Conservation (phyloP, 768 basidiomycete genomes). For the Clavulina sp. region DNA sequence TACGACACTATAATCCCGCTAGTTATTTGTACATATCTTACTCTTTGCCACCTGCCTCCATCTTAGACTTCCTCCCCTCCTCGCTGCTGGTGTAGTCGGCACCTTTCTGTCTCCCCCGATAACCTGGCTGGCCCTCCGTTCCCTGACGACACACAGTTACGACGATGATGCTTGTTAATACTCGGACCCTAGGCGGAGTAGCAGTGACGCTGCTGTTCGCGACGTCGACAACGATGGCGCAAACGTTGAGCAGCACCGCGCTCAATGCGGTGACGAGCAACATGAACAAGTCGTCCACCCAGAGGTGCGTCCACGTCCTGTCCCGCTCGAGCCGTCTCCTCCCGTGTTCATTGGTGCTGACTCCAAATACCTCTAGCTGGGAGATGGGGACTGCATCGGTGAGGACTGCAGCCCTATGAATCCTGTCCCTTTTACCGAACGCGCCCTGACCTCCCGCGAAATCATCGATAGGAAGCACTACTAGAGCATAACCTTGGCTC, state of each 20-base stretch:
- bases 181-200: background rate
- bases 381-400: constrained; percentile 13
- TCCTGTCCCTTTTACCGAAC: background rate
- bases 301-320: background rate
- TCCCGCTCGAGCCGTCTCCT: background rate
- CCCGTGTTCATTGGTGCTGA: background rate
- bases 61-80: no score
- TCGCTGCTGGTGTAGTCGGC: no score
- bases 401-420: constrained; percentile 10
- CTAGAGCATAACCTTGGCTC: constrained; percentile 16
- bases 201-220: background rate
- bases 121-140: no score
- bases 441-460: no score
- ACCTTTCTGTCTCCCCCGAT: no score
- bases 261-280: background rate
- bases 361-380: constrained; percentile 11
- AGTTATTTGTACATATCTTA: no score
- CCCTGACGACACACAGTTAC: no score
- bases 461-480: constrained; percentile 10
- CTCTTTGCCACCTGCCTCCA: no score
- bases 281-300: background rate
- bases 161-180: no score
- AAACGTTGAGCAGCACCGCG: background rate
- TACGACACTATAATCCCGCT: no score
- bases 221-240: background rate